A percentile compares a stretch with the other conserved stretches of the same genome.
phyloP scores from a whole-genome alignment of 352 stramenopile species.

The Phytophthora europaea region DNA sequence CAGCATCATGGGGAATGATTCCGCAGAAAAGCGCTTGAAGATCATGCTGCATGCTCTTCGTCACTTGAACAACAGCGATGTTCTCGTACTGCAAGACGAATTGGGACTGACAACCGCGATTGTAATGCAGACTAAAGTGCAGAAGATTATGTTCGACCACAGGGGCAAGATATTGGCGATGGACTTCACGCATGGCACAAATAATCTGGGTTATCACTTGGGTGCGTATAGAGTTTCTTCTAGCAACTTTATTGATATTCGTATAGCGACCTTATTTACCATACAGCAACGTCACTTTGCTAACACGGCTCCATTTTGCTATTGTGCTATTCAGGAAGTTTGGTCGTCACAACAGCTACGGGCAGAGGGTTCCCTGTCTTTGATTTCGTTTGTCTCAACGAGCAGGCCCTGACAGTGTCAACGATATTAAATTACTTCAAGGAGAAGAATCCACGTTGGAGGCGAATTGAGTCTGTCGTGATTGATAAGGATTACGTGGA shows the following conservation, averaged over 20 bases:
- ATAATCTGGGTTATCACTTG: slow-evolving; percentile 11
- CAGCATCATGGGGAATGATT: slow-evolving; percentile 14
- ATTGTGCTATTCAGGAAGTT: slow-evolving; percentile 11
- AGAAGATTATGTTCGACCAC: no score
- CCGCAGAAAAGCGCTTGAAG: slow-evolving; percentile 16
- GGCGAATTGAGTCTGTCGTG: background rate
- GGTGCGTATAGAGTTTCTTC: slow-evolving; percentile 7
- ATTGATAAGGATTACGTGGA: slow-evolving; percentile 42
- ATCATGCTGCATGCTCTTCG: slow-evolving; percentile 18
- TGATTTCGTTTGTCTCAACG: slow-evolving; percentile 29
- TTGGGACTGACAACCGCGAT: no score
- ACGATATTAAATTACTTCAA: slow-evolving; percentile 30
- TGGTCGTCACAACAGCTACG: slow-evolving; percentile 26
- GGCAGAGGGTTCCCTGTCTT: slow-evolving; percentile 28
- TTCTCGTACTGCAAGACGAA: background rate
- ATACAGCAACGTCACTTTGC: background rate
- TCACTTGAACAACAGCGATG: slow-evolving; percentile 21
- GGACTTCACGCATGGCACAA: no score
- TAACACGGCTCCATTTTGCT: no score
- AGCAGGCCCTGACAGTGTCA: slow-evolving; percentile 25
- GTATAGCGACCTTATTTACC: background rate
- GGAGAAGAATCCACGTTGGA: slow-evolving; percentile 20
- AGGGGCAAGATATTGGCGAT: no score
- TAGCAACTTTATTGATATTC: slow-evolving; percentile 15
- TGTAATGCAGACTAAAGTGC: no score